phyloP scores from a whole-genome alignment of 2,329 filamentous ascomycete species.

The Diaporthe vaccinii region DNA sequence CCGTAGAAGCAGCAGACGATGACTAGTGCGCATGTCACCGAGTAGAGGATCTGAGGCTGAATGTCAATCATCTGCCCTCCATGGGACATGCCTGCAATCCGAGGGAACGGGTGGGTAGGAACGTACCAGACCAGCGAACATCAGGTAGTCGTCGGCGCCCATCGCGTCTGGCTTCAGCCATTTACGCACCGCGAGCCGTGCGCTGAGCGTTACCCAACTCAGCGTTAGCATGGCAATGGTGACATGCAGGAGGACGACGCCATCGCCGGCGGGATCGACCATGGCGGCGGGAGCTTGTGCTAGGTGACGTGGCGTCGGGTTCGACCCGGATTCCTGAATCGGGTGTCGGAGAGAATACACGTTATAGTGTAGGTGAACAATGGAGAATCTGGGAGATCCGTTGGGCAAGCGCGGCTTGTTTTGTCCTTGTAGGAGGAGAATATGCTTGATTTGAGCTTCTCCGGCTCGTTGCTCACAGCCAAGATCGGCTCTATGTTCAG shows the following conservation, averaged over 20 bases:
- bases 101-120: background rate
- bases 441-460: background rate
- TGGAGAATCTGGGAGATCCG: background rate
- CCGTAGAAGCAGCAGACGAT: slow-evolving; percentile 48
- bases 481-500: background rate
- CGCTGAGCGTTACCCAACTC: slow-evolving; percentile 45
- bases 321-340: background rate
- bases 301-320: slow-evolving; percentile 22
- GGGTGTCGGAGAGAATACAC: background rate
- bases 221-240: slow-evolving; percentile 45
- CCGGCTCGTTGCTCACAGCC: background rate
- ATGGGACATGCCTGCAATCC: background rate
- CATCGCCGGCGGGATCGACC: slow-evolving; percentile 45
- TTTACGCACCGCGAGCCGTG: slow-evolving; percentile 45
- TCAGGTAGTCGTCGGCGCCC: slow-evolving; percentile 47
- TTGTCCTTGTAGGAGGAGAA: background rate
- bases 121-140: slow-evolving; percentile 47
- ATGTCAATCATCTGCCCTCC: slow-evolving; percentile 22
- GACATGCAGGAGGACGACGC: slow-evolving; percentile 45
- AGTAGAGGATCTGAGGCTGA: slow-evolving; percentile 45
- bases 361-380: background rate
- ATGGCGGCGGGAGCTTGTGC: slow-evolving; percentile 41
- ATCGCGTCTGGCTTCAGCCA: slow-evolving; percentile 45
- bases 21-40: slow-evolving; percentile 46
- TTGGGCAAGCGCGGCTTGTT: background rate